Conservation (phyloP, 495 filamentous ascomycete species). For the Sporormia fimetaria region DNA sequence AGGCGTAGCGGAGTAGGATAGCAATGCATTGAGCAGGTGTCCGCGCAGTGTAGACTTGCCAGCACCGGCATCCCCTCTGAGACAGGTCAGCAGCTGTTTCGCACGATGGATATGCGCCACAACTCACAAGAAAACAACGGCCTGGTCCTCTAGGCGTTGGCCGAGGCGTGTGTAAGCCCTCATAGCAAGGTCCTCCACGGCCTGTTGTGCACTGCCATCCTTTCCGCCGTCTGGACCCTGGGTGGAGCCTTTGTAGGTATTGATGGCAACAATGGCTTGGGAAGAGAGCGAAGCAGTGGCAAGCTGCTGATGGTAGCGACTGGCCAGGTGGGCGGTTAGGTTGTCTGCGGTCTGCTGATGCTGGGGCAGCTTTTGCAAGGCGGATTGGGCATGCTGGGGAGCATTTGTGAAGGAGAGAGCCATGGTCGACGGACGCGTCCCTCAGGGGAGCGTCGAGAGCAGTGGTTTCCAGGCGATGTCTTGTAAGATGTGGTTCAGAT, state of each 20-base stretch:
- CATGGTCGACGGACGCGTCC: slow-evolving; percentile 28
- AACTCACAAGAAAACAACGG: slow-evolving; percentile 81
- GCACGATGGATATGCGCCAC: background rate
- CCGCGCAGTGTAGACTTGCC: slow-evolving; percentile 91
- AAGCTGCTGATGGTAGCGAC: slow-evolving; percentile 81
- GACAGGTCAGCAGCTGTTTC: slow-evolving; percentile 3
- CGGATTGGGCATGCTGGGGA: slow-evolving; percentile 69
- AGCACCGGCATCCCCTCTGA: slow-evolving; percentile 83
- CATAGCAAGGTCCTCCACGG: slow-evolving; percentile 78
- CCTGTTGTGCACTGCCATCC: slow-evolving; percentile 74
- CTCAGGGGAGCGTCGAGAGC: slow-evolving; percentile 26
- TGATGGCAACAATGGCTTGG: slow-evolving; percentile 78
- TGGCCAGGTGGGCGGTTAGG: slow-evolving; percentile 88
- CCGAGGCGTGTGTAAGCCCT: slow-evolving; percentile 78
- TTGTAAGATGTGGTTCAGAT: background rate
- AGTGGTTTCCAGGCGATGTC: slow-evolving; percentile 11
- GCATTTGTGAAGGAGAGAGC: slow-evolving; percentile 16
- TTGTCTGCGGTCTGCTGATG: slow-evolving; percentile 96
- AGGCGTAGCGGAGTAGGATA: slow-evolving; percentile 81
- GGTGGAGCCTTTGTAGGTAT: slow-evolving; percentile 80
- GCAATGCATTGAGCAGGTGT: slow-evolving; percentile 69
- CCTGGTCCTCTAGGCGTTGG: slow-evolving; percentile 82
- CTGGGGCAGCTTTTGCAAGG: slow-evolving; percentile 72
- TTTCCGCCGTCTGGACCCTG: slow-evolving; percentile 82
- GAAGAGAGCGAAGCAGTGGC: slow-evolving; percentile 82